Evolutionary conservation across 139 green algal genomes (phyloP).

Genomic region (Tetratostichococcus sp.): DNA sequence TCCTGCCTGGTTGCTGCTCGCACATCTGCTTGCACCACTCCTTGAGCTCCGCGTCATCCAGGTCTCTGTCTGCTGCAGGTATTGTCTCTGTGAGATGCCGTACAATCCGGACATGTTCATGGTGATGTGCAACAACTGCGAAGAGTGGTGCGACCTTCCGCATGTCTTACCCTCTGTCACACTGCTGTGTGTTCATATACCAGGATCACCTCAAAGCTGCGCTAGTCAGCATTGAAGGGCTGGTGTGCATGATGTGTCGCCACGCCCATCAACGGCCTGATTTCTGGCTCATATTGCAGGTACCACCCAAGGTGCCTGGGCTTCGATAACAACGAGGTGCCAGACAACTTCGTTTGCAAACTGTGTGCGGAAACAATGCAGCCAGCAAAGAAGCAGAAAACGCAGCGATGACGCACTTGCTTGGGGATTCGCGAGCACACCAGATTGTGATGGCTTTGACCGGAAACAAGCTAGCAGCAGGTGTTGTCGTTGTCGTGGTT

Average conservation of each 20-base stretch:
- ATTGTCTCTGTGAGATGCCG: constrained; percentile 78
- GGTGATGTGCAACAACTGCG: constrained; percentile 66
- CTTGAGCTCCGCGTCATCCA: too few relatives aligned
- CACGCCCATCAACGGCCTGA: too few relatives aligned
- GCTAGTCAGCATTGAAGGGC: too few relatives aligned
- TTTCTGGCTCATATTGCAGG: constrained; percentile 15
- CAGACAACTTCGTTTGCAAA: constrained; percentile 24
- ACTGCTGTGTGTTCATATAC: not conserved
- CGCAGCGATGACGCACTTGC: not conserved
- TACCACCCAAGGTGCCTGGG: constrained; percentile 46
- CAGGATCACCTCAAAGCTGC: not conserved
- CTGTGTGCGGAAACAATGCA: constrained; percentile 8
- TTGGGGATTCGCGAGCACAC: too few relatives aligned
- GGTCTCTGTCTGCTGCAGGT: constrained; percentile 34
- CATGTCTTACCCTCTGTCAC: not conserved
- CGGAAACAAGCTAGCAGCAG: too few relatives aligned
- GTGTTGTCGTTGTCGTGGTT: too few relatives aligned
- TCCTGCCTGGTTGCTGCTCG: too few relatives aligned
- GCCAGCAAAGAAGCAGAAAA: not conserved
- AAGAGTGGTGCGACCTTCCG: constrained; percentile 57
- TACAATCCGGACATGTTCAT: constrained; percentile 87
- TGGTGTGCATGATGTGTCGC: too few relatives aligned
- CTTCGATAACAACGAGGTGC: constrained; percentile 15
- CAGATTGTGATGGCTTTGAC: too few relatives aligned
- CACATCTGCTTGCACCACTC: not conserved